Base-by-base conservation (phyloP, 2,329 filamentous ascomycete genomes). In the Gaeumannomyces tritici region DNA sequence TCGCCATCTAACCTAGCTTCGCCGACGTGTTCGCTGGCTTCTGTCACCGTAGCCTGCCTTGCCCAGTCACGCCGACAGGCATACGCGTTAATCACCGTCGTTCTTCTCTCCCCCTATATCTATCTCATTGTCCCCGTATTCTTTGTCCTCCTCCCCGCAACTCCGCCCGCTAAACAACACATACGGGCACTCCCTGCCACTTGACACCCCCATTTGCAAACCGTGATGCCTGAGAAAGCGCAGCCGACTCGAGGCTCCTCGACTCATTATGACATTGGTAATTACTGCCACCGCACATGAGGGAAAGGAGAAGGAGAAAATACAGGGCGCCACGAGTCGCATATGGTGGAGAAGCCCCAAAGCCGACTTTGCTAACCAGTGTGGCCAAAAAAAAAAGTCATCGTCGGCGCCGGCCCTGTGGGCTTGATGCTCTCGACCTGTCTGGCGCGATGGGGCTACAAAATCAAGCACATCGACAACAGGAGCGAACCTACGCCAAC, bases 381-480 rank as follows among this genome's bases (percentile, higher is more conserved):
- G 59, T 67, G 71, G 61, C n/a, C n/a, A n/a, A 74, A 65, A 26
- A n/a, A 4, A 57, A 60, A 63, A 85, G 91, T 96, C 68, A 92
- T 96, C 67, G 83, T 96, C 62, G 93, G 93, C 66, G 93, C 93
- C 62, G 93, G 93, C 21, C 93, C 93, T 4, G 91, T 93, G 55
- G 93, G 93, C 62, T 83, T 96, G 63, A 87, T 96, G 76, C 83
- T 96, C 28, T 95, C 91, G 11, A 92, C 92, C 33, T 93, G 90
- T 72, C 83, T 97, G 65, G 90, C 91, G 64, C 83, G 92, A 78
- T 96, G 92, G 91, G 93, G 93, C 26, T 97, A 96, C 80, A 91
- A 86, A 74, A 91, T 97, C 75, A 96, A 93, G 80, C 91, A 96
- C 76, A 91, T 96, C 71, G 93, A 96, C 77, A 96, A 96, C 76